Evolutionary conservation across 768 basidiomycete species (phyloP), one percentile per base, ranked within the genome.

Genomic region (Lactarius psammicola): DNA sequence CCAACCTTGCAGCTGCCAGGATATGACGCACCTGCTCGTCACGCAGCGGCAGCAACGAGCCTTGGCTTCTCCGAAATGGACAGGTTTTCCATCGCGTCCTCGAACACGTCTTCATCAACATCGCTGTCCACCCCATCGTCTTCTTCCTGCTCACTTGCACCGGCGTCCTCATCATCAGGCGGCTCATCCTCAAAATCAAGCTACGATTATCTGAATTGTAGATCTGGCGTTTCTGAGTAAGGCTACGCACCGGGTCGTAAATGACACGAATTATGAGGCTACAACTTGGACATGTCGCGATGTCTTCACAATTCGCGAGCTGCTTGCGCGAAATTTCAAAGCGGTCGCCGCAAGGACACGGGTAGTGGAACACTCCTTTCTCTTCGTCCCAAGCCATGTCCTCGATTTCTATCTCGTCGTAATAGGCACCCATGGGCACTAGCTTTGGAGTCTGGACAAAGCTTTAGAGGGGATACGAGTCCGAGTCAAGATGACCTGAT

Each of bases 341-440:
- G 49, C 95, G 87, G 78, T 99, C 96, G 10, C 96, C 96, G 73
- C 96, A 98, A 1, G 96, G 95, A 74, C 95, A 99, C 0, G 95
- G 96, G 75, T 95, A 97, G 80, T 98, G 95, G 73, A 88, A 98
- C 5, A 98, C 90, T 49, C 82, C 74, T 73, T 89, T 91, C 62
- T 82, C 85, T 28, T 82, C 81, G 75, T 96, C 94, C 92, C 93
- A 97, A 18, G 79, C 84, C 88, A 97, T 95, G 73, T 97, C 95
- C 74, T 98, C 96, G 60, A 98, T 97, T 75, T 98, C 95, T 31
- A 98, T 87, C 77, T 97, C 95, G 80, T 98, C 95, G 81, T 98
- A 95, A 76, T 91, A 94, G 26, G 88, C 88, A 18, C 87, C 89
- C 91, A 93, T 92, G 26, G 33, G 28, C 20, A 15, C 51, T 53